These are phyloP conservation scores for Dendrostoma leiphaemia DNA, from an alignment of 2,329 filamentous ascomycete genomes.

Conservation along the genomic window DNA sequence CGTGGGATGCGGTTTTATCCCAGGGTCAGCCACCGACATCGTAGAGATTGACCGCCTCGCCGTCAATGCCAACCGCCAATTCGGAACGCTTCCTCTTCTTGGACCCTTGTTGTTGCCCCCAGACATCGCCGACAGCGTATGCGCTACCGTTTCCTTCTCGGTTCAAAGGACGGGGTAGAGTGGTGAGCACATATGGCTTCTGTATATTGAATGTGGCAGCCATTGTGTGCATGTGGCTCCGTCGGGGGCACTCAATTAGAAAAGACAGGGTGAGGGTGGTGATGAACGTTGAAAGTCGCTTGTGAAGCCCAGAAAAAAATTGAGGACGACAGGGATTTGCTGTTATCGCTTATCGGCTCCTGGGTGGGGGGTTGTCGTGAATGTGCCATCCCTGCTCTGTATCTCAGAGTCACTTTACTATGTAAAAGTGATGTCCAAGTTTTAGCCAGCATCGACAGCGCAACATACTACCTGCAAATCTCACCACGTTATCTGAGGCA, in stretches of 20 bases:
- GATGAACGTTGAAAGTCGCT: background rate
- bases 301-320: constrained; percentile 10
- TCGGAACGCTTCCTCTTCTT: constrained; percentile 64
- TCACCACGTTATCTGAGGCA: no score
- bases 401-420: background rate
- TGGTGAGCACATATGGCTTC: constrained; percentile 61
- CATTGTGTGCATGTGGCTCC: constrained; percentile 35
- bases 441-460: no score
- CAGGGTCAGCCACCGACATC: constrained; percentile 45
- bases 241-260: background rate
- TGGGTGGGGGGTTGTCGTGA: background rate
- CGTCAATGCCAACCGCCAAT: constrained; percentile 60
- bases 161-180: constrained; percentile 58
- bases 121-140: constrained; percentile 60
- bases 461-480: no score
- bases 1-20: background rate
- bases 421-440: no score
- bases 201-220: constrained; percentile 61
- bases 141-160: constrained; percentile 38
- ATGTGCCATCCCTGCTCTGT: background rate
- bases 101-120: constrained; percentile 54
- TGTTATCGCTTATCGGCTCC: constrained; percentile 17
- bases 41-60: constrained; percentile 64
- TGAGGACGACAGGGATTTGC: constrained; percentile 11
- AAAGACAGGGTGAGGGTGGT: background rate